These are phyloP conservation scores for Atalantia buxifolia DNA, from an alignment of 345 rosid species.

Conservation along the genomic window DNA sequence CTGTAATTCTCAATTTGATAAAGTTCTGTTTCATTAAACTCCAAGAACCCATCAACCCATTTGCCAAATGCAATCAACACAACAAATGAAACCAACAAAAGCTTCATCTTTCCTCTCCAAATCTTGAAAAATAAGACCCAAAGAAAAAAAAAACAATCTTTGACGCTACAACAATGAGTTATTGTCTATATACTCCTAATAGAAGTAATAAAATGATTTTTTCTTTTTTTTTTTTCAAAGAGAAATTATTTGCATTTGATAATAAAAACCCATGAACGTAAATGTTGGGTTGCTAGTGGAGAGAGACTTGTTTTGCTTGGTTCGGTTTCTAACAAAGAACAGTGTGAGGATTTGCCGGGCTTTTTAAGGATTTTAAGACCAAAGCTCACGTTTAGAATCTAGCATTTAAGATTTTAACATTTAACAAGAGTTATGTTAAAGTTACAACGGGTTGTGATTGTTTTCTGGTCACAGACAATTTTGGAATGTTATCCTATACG, in stretches of 20 bases:
- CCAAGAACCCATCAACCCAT: constrained; percentile 40
- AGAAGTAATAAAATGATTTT: not conserved
- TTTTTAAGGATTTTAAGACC: constrained; percentile 4
- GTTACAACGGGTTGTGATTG: accelerated
- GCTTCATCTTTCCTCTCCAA: constrained; percentile 30
- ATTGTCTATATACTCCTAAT: not conserved
- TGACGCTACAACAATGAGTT: not conserved
- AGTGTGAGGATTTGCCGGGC: constrained; percentile 18
- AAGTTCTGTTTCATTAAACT: constrained; percentile 57
- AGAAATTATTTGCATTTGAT: not conserved
- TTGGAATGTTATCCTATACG: not conserved
- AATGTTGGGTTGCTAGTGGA: not conserved
- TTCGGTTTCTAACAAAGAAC: not conserved
- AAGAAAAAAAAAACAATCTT: not conserved
- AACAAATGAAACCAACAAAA: constrained; percentile 32
- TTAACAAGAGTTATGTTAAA: not conserved
- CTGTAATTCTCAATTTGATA: constrained; percentile 41
- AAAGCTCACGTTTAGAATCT: constrained; percentile 12
- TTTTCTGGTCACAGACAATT: not conserved
- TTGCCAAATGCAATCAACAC: constrained; percentile 24
- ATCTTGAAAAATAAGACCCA: not conserved
- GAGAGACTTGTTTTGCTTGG: not conserved
- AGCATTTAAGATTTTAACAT: not conserved
- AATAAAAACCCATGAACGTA: not conserved
- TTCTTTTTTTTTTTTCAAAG: not conserved